Percentiles rank a stretch among this genome's conserved stretches.
phyloP scores from a whole-genome alignment of 148 eudicot species.

The Chenopodium album region DNA sequence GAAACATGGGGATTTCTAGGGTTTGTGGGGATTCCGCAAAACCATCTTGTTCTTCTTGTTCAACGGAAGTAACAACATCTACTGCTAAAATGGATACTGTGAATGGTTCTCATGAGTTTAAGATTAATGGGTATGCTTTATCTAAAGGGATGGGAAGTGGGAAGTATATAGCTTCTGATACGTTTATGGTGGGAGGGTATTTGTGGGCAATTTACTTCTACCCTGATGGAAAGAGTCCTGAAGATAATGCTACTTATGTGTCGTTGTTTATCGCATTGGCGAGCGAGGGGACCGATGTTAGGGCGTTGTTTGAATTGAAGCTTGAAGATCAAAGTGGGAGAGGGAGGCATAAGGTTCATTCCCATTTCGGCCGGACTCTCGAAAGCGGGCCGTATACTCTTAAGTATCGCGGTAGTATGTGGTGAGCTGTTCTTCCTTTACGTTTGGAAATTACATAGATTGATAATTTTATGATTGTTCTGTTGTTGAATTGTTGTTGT shows the following conservation, averaged over 20 bases:
- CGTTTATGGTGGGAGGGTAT: slow-evolving; percentile 44
- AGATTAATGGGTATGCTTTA: slow-evolving; percentile 39
- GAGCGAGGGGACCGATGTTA: slow-evolving; percentile 44
- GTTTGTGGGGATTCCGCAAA: slow-evolving; percentile 28
- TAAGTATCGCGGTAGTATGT: slow-evolving; percentile 52
- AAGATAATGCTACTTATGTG: slow-evolving; percentile 40
- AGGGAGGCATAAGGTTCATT: slow-evolving; percentile 42
- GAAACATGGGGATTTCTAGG: slow-evolving; percentile 34
- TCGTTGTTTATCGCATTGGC: slow-evolving; percentile 49
- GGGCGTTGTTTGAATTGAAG: slow-evolving; percentile 48
- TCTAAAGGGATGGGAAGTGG: slow-evolving; percentile 45
- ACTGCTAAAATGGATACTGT: slow-evolving; percentile 41
- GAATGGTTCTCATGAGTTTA: slow-evolving; percentile 40
- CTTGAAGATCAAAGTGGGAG: slow-evolving; percentile 55
- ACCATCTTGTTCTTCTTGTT: slow-evolving; percentile 18
- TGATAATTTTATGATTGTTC: not conserved
- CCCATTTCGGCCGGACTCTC: slow-evolving; percentile 37
- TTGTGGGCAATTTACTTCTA: slow-evolving; percentile 49
- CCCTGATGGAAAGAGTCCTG: slow-evolving; percentile 47
- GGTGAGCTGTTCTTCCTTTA: slow-evolving; percentile 26
- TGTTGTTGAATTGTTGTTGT: not conserved
- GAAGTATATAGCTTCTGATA: slow-evolving; percentile 42
- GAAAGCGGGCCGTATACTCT: slow-evolving; percentile 50
- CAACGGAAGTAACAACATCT: slow-evolving; percentile 25
- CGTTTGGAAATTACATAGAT: not conserved